Evolutionary conservation across 192 early-diverging fungal species (phyloP), one percentile per base, ranked within the genome.

Genomic region (Podila epicladia): DNA sequence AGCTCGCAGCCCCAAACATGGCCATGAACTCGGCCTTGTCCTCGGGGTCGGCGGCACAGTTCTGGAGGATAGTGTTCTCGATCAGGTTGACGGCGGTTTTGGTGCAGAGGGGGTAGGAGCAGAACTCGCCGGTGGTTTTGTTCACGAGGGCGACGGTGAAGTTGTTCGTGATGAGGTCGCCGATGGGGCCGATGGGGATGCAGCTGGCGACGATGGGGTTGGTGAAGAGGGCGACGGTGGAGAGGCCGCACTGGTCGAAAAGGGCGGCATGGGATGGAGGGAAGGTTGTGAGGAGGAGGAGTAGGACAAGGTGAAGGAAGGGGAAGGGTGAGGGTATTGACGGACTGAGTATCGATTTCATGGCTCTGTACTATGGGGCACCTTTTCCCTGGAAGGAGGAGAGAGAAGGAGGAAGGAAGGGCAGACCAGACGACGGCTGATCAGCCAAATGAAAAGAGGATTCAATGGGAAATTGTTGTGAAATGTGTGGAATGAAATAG

Each of bases 11-110:
- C 1, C 60, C 65, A 57, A 66, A 79, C 2, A 79, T 11, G 49
- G 28, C 50, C 26, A 58, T 31, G 50, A 57, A 58, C 0, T 26
- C 49, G 3, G 33, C 65, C 4, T 48, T 11, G 7, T 79, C 76
- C 2, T 79, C 70, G 0, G 70, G 48, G 0, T 48, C 6, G 2
- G 58, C 17, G 55, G 41, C 53, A 58, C 76, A 79, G 65, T 79
- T 79, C 49, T 79, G 76, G 31, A 62, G 31, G 22, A 79, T 37
- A 2, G 76, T 79, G 29, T 72, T 79, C 26, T 79, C 76, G 38
- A 79, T 72, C 41, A 79, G 37, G 3, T 51, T 29, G 8, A 79
- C 76, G 9, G 65, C 62, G 6, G 50, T 0, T n/a, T 59, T 8
- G 13, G 20, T 20, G n/a, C 76, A 79, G 45, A 72, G 41, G 0